These are phyloP conservation scores for Berberis vulgaris DNA, from an alignment of 164 flowering plant species.

Conservation along the genomic window DNA sequence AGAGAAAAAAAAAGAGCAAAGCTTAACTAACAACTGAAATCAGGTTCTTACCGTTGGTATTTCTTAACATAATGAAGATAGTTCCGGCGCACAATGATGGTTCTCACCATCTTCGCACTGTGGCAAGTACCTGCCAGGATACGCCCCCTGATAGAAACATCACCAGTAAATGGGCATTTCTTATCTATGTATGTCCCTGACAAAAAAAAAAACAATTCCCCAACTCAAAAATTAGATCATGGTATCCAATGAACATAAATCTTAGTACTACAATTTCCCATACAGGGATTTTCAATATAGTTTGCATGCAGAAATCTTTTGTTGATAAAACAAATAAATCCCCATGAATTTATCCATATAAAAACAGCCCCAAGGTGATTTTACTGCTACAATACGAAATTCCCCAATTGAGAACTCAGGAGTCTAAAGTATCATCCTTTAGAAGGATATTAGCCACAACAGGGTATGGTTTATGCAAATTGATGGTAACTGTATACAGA, in stretches of 20 bases:
- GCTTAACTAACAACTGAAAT: neutral
- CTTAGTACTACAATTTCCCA: neutral
- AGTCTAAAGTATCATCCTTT: no score
- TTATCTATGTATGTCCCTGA: slow-evolving; percentile 25
- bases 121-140: slow-evolving; percentile 27
- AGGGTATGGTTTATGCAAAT: no score
- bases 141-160: slow-evolving; percentile 32
- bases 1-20: neutral
- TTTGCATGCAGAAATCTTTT: no score
- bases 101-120: slow-evolving; percentile 29
- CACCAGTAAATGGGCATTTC: slow-evolving; percentile 23
- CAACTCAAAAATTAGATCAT: neutral
- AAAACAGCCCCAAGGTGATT: no score
- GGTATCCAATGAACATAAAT: neutral
- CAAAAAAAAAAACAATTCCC: neutral
- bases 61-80: slow-evolving; percentile 39
- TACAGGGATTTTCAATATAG: no score
- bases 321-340: no score
- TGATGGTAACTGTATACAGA: no score
- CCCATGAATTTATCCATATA: no score
- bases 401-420: no score
- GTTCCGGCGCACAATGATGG: slow-evolving; percentile 33
- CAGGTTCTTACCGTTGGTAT: slow-evolving; percentile 22
- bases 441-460: no score
- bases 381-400: no score